These are phyloP conservation scores for Mortierella sp. DNA, from an alignment of 371 early-diverging fungal genomes.

Conservation along the genomic window DNA sequence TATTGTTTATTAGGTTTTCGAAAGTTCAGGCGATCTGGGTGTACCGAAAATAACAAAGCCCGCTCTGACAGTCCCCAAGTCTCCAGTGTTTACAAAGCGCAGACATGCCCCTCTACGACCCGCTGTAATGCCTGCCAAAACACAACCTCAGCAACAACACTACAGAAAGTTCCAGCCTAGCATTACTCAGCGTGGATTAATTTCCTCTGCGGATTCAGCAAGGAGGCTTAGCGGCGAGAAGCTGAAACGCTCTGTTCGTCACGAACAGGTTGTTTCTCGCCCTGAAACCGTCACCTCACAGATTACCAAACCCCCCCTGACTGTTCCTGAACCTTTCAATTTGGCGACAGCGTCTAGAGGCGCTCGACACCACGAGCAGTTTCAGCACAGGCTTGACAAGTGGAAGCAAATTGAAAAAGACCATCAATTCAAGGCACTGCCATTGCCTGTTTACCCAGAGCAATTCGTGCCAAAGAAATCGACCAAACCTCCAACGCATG, in stretches of 20 bases:
- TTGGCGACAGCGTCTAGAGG: conserved; percentile 35
- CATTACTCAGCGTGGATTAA: conserved; percentile 32
- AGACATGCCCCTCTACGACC: conserved; percentile 21
- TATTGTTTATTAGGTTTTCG: conserved; percentile 7
- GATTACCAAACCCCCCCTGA: conserved; percentile 17
- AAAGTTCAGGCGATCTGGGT: conserved; percentile 32
- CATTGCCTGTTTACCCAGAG: conserved; percentile 31
- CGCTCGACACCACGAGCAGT: conserved; percentile 37
- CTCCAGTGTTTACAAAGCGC: conserved; percentile 35
- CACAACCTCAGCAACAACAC: not conserved
- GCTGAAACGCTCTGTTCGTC: not conserved
- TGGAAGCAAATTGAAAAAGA: conserved; percentile 48
- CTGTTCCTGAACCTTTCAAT: conserved; percentile 44
- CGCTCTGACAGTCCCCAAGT: conserved; percentile 38
- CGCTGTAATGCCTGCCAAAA: conserved; percentile 10
- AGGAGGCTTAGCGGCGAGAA: conserved; percentile 31
- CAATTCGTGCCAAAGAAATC: conserved; percentile 41
- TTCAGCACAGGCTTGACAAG: conserved; percentile 21
- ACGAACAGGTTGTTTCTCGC: not conserved
- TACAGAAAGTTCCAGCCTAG: not conserved
- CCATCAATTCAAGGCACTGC: conserved; percentile 32
- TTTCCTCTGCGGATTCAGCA: conserved; percentile 47
- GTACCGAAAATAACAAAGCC: conserved; percentile 34
- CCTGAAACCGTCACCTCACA: not conserved
- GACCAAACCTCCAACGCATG: conserved; percentile 26